A percentile compares a stretch with the other conserved stretches of the same genome.
phyloP scores from a whole-genome alignment of 163 green algal species.

The Botryococcus braunii region DNA sequence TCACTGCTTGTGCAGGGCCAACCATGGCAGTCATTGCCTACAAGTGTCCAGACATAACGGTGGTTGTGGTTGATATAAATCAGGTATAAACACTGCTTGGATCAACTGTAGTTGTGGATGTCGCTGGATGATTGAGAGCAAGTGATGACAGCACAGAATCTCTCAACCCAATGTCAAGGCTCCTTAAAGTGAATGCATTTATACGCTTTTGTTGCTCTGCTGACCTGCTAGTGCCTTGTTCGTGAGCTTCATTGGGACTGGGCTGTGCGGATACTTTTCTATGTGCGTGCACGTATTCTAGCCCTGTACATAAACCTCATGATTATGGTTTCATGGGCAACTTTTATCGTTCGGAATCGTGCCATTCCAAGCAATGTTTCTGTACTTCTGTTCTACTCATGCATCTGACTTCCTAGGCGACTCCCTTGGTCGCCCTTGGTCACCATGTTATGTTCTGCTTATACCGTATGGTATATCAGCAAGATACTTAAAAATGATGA shows the following conservation, averaged over 20 bases:
- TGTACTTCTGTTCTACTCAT: not conserved
- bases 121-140: not conserved
- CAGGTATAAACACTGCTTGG: constrained; percentile 35
- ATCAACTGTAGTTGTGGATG: too few relatives aligned
- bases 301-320: not conserved
- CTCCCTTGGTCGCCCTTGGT: too few relatives aligned
- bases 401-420: too few relatives aligned
- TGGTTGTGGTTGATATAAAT: constrained; percentile 90
- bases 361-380: not conserved
- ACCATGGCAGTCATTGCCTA: constrained; percentile 95
- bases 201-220: too few relatives aligned
- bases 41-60: constrained; percentile 89
- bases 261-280: too few relatives aligned
- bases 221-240: too few relatives aligned
- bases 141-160: not conserved
- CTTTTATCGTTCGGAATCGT: not conserved
- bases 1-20: constrained; percentile 59
- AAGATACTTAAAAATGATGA: too few relatives aligned
- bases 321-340: not conserved
- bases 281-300: too few relatives aligned
- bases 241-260: too few relatives aligned
- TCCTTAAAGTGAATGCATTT: too few relatives aligned
- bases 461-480: not conserved
- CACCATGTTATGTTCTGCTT: not conserved
- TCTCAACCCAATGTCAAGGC: not conserved